These are phyloP conservation scores for Heliamphora pulchella DNA, from an alignment of 179 eudicot genomes.

Conservation along the genomic window DNA sequence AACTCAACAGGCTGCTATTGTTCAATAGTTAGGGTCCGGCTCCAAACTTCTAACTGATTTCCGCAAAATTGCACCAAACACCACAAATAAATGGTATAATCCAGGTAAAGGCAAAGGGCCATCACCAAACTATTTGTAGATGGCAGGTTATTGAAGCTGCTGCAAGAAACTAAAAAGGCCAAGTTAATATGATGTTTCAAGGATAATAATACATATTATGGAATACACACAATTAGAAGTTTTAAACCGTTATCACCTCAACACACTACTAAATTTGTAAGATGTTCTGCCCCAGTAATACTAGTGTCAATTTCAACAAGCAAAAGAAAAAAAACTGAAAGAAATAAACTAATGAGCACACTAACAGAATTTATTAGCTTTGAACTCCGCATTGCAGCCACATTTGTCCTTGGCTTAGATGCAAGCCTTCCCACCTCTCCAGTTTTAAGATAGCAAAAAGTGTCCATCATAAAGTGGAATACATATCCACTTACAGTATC, in stretches of 20 bases:
- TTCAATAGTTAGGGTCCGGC: too few species aligned
- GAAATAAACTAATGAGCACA: neutral
- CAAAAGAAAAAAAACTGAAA: neutral
- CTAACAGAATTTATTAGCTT: slow-evolving; percentile 9
- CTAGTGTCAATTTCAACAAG: neutral
- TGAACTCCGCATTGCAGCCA: slow-evolving; percentile 11
- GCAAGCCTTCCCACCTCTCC: slow-evolving; percentile 47
- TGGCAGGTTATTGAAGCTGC: neutral
- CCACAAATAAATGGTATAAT: too few species aligned
- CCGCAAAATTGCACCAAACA: too few species aligned
- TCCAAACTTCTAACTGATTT: too few species aligned
- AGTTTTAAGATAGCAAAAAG: slow-evolving; percentile 20
- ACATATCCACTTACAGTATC: slow-evolving; percentile 45
- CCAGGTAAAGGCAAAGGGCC: neutral
- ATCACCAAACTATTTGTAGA: neutral
- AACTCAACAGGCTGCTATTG: too few species aligned
- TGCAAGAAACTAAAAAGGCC: neutral
- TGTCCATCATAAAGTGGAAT: slow-evolving; percentile 41
- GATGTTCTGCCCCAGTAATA: neutral
- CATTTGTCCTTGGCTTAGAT: slow-evolving; percentile 27
- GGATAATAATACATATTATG: neutral
- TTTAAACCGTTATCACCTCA: neutral
- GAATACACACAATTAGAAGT: neutral
- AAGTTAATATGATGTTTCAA: neutral
- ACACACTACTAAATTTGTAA: neutral